Percentiles rank a stretch among this genome's conserved stretches.
Evolutionary conservation across 73 alveolate species (phyloP).

Genomic region (Paramecium caudatum): DNA sequence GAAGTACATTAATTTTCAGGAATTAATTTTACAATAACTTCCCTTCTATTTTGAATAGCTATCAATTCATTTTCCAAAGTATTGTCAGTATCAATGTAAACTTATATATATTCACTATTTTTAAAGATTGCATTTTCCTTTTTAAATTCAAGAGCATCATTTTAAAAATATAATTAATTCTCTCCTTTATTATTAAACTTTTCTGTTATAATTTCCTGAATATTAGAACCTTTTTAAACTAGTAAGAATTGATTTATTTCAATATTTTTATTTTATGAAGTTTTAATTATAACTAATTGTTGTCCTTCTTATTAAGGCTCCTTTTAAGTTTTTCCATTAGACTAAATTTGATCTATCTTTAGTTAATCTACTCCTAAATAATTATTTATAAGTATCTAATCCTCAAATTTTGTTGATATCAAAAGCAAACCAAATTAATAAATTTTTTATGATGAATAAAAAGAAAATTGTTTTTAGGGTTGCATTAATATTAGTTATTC

Average conservation of each 20-base stretch:
- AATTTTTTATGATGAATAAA: background rate
- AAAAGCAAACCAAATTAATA: conserved; percentile 5
- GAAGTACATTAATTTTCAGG: background rate
- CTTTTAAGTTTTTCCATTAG: background rate
- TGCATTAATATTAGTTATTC: background rate
- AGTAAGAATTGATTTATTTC: no score
- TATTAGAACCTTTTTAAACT: background rate
- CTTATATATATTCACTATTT: conserved; percentile 19
- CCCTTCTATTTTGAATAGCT: conserved; percentile 1
- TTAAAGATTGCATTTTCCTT: background rate
- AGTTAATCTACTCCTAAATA: conserved; percentile 2
- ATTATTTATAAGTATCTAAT: background rate
- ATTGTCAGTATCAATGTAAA: conserved; percentile 1
- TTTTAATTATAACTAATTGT: no score
- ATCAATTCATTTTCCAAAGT: no score
- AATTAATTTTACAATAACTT: background rate
- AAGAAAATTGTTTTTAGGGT: background rate
- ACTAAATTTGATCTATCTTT: background rate
- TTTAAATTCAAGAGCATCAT: background rate
- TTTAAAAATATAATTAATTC: background rate
- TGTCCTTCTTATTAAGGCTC: no score
- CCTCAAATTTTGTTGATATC: background rate
- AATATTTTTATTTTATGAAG: no score
- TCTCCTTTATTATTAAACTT: background rate
- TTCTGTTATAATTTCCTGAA: background rate